Evolutionary conservation across 768 basidiomycete genomes (phyloP), one percentile per base, ranked within the genome.

Genomic region (Phaffia australis): DNA sequence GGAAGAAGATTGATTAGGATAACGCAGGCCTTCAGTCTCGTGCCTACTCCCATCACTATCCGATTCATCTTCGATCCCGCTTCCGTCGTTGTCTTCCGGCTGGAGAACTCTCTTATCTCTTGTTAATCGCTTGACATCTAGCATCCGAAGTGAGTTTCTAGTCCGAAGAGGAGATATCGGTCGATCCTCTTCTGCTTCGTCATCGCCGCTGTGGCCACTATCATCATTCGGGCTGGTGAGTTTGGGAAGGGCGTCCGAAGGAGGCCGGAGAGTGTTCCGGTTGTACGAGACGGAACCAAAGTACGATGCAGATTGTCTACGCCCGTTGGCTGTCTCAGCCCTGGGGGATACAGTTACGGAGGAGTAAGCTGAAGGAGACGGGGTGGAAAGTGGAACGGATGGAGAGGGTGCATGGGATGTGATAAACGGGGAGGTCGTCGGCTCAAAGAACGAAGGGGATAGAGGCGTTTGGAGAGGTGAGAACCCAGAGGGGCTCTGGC

Each of bases 11-110:
- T 16, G 47, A 46, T 4, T 48, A 27, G 1, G 47, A 49, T 2
- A 46, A 1, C 3, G 59, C 59, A 7, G 59, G 47, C 9, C 42
- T 48, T 29, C 46, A 25, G 47, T 16, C n/a, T 14, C 59, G 14
- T 6, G 6, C 18, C 46, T 56, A 50, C 66, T 67, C 46, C 57
- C 60, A n/a, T 67, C 66, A 29, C 60, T 67, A 3, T 67, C 66
- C 4, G 66, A 55, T 56, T 62, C 60, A n/a, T 67, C 60, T 25
- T 67, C 66, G 60, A 67, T 63, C 11, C 66, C 66, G n/a, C 66
- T 67, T 21, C 66, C 66, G 9, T 62, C 66, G 55, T 67, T 55
- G 46, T 62, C 66, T 42, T 42, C 35, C 16, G 54, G 51, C 23
- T 35, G 56, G n/a, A 59, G n/a, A 29, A 59, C 50, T 8, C 32